Percentiles rank a stretch among this genome's conserved stretches.
Conservation (phyloP, 73 alveolate species). For the Paramecium tetraurelia region DNA sequence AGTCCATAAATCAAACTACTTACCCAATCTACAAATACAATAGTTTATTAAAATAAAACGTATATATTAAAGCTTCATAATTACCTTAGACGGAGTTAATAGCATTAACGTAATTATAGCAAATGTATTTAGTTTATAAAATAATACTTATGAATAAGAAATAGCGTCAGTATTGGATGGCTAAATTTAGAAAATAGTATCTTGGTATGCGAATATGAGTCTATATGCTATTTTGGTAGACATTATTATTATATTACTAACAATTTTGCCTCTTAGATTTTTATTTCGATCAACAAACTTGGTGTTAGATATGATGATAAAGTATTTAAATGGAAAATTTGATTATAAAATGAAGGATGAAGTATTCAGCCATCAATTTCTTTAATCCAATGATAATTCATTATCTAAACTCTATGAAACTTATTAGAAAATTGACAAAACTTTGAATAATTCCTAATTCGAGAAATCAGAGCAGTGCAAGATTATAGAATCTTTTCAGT, state of each 20-base stretch:
- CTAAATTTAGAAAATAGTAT: neutral
- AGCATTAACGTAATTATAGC: neutral
- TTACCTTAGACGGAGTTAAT: neutral
- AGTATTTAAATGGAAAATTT: neutral
- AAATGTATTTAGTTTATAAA: neutral
- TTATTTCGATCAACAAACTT: neutral
- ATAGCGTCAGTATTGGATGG: neutral
- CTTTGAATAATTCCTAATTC: neutral
- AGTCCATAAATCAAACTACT: neutral
- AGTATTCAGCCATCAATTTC: neutral
- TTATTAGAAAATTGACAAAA: neutral
- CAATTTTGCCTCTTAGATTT: neutral
- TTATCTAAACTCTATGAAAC: neutral
- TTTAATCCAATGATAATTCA: neutral
- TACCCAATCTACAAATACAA: neutral
- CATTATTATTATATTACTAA: neutral
- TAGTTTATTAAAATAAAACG: neutral
- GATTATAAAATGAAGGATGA: neutral
- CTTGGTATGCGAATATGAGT: neutral
- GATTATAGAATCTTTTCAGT: neutral
- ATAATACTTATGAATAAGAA: neutral
- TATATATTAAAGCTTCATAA: neutral
- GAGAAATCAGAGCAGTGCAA: neutral
- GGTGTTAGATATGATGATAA: neutral
- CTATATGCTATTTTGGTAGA: neutral